A percentile compares a stretch with the other conserved stretches of the same genome.
Conservation (phyloP, 176 grass and related monocot species). For the Thinopyrum elongatum region DNA sequence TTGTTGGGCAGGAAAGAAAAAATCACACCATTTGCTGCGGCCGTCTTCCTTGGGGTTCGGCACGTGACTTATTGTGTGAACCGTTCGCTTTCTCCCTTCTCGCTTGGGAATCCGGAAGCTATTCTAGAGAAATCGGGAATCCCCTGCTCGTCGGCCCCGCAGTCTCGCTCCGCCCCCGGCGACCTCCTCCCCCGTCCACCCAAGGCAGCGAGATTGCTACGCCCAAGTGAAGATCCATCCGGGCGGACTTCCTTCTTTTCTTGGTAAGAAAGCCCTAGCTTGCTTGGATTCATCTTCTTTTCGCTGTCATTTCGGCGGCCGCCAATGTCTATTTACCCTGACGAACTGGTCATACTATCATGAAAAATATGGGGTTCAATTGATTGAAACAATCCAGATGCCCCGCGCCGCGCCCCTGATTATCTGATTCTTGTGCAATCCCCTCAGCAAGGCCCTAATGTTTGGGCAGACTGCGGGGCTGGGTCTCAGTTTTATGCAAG, state of each 20-base stretch:
- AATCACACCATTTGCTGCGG: no score
- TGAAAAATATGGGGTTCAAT: not conserved
- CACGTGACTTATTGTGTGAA: not conserved
- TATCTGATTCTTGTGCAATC: not conserved
- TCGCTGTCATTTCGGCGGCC: not conserved
- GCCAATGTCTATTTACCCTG: not conserved
- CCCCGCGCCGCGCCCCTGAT: no score
- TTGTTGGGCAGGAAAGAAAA: no score
- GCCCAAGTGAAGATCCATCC: not conserved
- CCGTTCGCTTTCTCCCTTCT: not conserved
- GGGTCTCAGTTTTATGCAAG: not conserved
- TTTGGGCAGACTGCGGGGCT: not conserved
- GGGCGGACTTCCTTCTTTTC: not conserved
- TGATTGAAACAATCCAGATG: not conserved
- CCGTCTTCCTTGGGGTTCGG: not conserved
- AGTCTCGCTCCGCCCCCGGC: not conserved
- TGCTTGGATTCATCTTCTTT: not conserved
- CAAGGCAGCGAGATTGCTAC: not conserved
- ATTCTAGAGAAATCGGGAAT: not conserved
- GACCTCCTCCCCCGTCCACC: not conserved
- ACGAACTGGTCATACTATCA: not conserved
- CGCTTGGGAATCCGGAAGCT: constrained; percentile 25
- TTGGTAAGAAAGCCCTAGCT: not conserved
- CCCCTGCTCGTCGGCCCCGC: not conserved
- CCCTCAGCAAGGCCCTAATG: not conserved